Conservation (phyloP, 148 eudicot genomes). For the Oxyria digyna region DNA sequence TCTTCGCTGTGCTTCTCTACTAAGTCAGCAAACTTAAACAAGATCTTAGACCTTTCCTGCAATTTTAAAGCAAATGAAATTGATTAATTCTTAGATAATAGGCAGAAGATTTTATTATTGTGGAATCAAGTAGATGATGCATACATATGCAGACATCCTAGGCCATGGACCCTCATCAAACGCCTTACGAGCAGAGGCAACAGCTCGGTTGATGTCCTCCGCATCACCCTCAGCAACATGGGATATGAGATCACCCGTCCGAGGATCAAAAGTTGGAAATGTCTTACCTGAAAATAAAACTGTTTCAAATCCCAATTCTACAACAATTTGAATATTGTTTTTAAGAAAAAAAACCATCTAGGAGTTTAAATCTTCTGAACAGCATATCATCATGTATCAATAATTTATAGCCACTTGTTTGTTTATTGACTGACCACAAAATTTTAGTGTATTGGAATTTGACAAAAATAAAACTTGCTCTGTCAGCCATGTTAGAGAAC, state of each 20-base stretch:
- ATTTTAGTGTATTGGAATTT: background rate
- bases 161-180: constrained; percentile 99
- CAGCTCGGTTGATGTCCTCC: constrained; percentile 84
- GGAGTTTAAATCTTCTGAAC: too few relatives aligned
- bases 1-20: constrained; percentile 33
- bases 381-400: background rate
- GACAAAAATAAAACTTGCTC: background rate
- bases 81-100: background rate
- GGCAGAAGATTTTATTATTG: background rate
- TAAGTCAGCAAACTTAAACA: constrained; percentile 33
- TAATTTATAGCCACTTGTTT: background rate
- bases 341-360: too few relatives aligned
- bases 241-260: constrained; percentile 79
- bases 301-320: background rate
- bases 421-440: background rate
- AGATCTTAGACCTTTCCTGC: constrained; percentile 28
- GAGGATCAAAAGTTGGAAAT: constrained; percentile 79
- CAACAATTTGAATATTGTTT: too few relatives aligned
- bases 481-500: too few relatives aligned
- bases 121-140: background rate
- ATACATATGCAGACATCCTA: constrained; percentile 84
- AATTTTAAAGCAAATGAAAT: background rate
- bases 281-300: constrained; percentile 52
- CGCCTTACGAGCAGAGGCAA: constrained; percentile 87
- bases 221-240: constrained; percentile 72